Base-by-base conservation (phyloP, 2,329 filamentous ascomycete genomes). In the Anthostomella pinea region DNA sequence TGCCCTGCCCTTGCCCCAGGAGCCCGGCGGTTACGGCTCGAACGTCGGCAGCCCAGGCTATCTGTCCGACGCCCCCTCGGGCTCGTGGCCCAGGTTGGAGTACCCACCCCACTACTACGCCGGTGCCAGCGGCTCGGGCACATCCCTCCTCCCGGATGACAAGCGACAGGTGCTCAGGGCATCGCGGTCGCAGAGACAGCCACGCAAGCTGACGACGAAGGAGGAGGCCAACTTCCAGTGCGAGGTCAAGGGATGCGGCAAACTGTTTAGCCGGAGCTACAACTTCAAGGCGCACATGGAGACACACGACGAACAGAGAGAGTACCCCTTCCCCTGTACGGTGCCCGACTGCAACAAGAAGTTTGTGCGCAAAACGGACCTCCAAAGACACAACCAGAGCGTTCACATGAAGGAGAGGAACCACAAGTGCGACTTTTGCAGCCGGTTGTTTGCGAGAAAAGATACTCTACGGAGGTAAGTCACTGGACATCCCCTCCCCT, bases 201-300 rank as follows among this genome's bases (percentile, higher is more conserved):
- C 68, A 13, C 69, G 77, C 27, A 73, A 73, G 51, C 69, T 75
- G 50, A 83, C 78, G 2, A 80, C 81, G 13, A 75, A 74, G 39
- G 82, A 83, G 46, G 82, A 86, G 50, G 84, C 83, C 36, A 86
- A 81, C 50, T 84, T 79, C 60, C 72, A 77, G 45, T 95, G 89
- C 57, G 68, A 72, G 36, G 68, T 80, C 22, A 73, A 80, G 40
- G 71, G 81, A 2, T 95, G 89, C 56, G 81, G 83, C 6, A 87
- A 84, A 59, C 75, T 83, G 11, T 95, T 95, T 59, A 87, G 86
- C 48, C 73, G 89, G 44, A 83, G 79, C 53, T 94, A 91, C 67
- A 95, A 95, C 64, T 87, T 83, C 66, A 89, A 86, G 55, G 85
- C 87, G 19, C 89, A 95, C 59, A 75, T 90, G 73, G 83, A 90